Evolutionary conservation across 2,329 filamentous ascomycete species (phyloP), one percentile per base, ranked within the genome.

Genomic region (Ambrosiella beaveri): DNA sequence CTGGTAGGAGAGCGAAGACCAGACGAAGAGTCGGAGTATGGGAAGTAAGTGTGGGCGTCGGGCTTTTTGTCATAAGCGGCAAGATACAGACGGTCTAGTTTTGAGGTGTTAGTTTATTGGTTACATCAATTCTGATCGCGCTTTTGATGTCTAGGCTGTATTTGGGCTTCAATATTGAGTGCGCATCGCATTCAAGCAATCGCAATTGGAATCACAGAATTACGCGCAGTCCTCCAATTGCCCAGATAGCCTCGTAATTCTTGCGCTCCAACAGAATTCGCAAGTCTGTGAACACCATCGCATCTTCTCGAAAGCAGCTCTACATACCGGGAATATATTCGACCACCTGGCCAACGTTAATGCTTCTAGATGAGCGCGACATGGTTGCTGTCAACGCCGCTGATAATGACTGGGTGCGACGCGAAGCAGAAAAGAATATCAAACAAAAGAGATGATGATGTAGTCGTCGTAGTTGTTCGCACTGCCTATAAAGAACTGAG

Each of bases 261-360:
- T 4, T 27, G 27, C 27, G 27, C 27, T 27, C 27, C 27, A 7
- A 51, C 15, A 27, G 13, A 19, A 7, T 19, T 27, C 45, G 5
- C 12, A 19, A 15, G 47, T 35, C 47, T 1, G 8, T 9, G 1
- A 36, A 51, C 9, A 27, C 35, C 47, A 11, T 41, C 53, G 37
- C 13, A 55, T 39, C 35, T 9, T 12, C 41, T 13, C 5, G 50
- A 39, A 7, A 19, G 4, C 1, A 11, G 15, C 2, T 61, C 60
- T 57, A 74, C 80, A 66, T 77, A 95, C 89, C 87, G 75, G 89
- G 86, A 66, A 96, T 95, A 71, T 95, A 96, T 75, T 96, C 90
- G 68, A 96, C 90, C 65, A 95, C 82, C 74, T 95, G 88, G 19
- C 56, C 56, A 38, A 60, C 52, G 12, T 50, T 57, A 39, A 51